Conservation (phyloP, 345 rosid species). For the Rhodamnia rubescens region DNA sequence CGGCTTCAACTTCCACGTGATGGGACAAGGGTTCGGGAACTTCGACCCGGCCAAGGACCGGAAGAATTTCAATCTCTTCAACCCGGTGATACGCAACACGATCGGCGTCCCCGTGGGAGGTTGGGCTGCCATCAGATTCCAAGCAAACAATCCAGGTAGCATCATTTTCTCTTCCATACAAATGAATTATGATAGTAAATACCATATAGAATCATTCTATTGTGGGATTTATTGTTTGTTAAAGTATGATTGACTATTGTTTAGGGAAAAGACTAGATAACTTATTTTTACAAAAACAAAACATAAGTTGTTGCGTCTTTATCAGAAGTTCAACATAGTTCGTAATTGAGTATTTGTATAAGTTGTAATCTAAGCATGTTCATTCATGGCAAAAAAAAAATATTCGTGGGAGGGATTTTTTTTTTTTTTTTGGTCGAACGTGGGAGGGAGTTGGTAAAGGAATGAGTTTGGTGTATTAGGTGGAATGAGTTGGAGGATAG, state of each 20-base stretch:
- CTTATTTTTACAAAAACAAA: not conserved
- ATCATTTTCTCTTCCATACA: not conserved
- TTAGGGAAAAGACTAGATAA: not conserved
- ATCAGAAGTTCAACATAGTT: not conserved
- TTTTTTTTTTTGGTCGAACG: too few relatives aligned
- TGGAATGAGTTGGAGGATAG: not conserved
- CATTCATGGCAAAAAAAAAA: not conserved
- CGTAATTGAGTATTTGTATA: not conserved
- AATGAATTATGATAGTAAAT: not conserved
- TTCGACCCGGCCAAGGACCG: constrained; percentile 32
- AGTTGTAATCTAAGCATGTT: not conserved
- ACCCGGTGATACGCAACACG: constrained; percentile 72
- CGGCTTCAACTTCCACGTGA: constrained; percentile 64
- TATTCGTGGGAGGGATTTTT: too few relatives aligned
- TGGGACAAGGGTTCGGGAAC: constrained; percentile 92
- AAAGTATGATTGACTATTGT: not conserved
- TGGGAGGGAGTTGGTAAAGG: not conserved
- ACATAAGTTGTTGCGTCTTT: not conserved
- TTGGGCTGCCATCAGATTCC: constrained; percentile 77
- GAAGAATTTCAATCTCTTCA: constrained; percentile 38
- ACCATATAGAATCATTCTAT: not conserved
- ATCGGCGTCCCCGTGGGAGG: constrained; percentile 76
- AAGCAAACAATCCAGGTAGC: constrained; percentile 76
- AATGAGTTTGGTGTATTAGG: not conserved
- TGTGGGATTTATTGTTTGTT: not conserved